A percentile compares a stretch with the other conserved stretches of the same genome.
These are phyloP conservation scores for Saposhnikovia divaricata DNA, from an alignment of 129 eudicot species.

Conservation along the genomic window DNA sequence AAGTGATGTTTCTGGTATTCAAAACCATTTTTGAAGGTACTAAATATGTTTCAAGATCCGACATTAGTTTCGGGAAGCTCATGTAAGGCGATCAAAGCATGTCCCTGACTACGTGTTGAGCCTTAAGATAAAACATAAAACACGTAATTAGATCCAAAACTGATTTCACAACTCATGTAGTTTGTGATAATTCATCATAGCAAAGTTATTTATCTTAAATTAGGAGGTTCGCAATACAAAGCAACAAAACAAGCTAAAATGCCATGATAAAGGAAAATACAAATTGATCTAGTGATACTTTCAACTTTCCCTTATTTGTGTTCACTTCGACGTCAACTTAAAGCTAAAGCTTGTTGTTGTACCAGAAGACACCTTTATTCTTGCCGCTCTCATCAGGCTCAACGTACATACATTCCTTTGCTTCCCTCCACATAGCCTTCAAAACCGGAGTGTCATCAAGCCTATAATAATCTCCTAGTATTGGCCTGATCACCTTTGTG, in stretches of 20 bases:
- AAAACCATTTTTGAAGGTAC: too few species aligned
- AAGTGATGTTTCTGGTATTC: too few species aligned
- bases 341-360: constrained; percentile 9
- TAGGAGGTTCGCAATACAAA: background rate
- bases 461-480: constrained; percentile 16
- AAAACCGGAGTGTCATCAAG: constrained; percentile 15
- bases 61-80: too few species aligned
- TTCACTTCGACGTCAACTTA: background rate
- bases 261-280: background rate
- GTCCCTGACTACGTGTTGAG: too few species aligned
- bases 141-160: background rate
- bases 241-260: background rate
- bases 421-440: constrained; percentile 22
- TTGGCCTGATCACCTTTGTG: constrained; percentile 18
- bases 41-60: too few species aligned
- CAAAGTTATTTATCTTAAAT: background rate
- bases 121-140: too few species aligned
- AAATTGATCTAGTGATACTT: background rate
- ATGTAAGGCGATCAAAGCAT: too few species aligned
- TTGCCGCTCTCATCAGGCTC: constrained; percentile 9
- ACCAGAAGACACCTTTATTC: constrained; percentile 16
- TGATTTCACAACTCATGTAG: background rate
- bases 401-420: constrained; percentile 19
- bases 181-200: background rate
- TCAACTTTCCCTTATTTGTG: too few species aligned